Conservation (phyloP, 257 asterid species). For the Osmanthus fragrans region DNA sequence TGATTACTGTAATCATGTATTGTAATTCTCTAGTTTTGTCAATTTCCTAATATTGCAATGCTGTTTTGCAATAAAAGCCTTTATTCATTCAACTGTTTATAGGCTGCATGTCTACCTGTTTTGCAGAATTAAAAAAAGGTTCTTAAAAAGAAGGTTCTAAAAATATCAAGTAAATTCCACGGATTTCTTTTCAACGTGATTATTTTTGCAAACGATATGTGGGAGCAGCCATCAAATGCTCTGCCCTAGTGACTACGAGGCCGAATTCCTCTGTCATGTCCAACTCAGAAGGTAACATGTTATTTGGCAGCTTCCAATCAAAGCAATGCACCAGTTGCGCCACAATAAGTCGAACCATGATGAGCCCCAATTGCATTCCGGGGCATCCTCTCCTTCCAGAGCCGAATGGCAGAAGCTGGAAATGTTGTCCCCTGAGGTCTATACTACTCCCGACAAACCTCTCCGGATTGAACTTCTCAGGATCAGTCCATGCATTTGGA, state of each 20-base stretch:
- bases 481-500: slow-evolving; percentile 44
- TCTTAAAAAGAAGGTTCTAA: too few relatives aligned
- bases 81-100: too few relatives aligned
- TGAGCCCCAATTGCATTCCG: slow-evolving; percentile 51
- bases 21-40: too few relatives aligned
- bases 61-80: too few relatives aligned
- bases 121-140: too few relatives aligned
- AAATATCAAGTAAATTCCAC: background rate
- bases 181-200: background rate
- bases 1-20: too few relatives aligned
- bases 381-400: slow-evolving; percentile 62
- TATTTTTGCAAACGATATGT: slow-evolving; percentile 18
- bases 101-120: too few relatives aligned
- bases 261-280: slow-evolving; percentile 54
- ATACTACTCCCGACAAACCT: slow-evolving; percentile 41
- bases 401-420: slow-evolving; percentile 54
- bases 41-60: too few relatives aligned
- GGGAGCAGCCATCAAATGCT: slow-evolving; percentile 32
- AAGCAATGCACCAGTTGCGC: slow-evolving; percentile 65
- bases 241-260: slow-evolving; percentile 32
- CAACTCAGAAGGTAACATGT: slow-evolving; percentile 36
- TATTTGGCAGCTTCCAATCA: slow-evolving; percentile 56
- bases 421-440: slow-evolving; percentile 50
- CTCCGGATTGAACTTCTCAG: slow-evolving; percentile 53
- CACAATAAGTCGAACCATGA: slow-evolving; percentile 41